Evolutionary conservation across 2,329 filamentous ascomycete species (phyloP).

Genomic region (Talaromyces atroroseus): DNA sequence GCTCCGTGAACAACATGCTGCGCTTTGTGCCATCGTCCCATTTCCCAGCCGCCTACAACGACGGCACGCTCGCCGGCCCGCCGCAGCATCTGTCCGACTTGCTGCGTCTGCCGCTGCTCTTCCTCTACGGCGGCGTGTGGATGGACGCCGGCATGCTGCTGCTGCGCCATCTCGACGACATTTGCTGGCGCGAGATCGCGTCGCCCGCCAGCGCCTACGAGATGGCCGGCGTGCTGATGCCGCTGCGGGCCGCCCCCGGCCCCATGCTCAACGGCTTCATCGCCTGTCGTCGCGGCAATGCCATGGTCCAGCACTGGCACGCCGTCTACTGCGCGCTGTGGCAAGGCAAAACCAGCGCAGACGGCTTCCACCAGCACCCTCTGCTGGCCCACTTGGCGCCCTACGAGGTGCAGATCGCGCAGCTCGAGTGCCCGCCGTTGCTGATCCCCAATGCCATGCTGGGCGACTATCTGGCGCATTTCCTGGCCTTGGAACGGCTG

Average conservation of each 20-base stretch:
- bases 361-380: background rate
- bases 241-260: background rate
- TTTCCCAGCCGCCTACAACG: constrained; percentile 39
- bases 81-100: constrained; percentile 45
- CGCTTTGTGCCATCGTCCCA: constrained; percentile 32
- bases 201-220: background rate
- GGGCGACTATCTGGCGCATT: background rate
- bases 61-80: constrained; percentile 41
- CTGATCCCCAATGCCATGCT: background rate
- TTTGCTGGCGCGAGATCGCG: constrained; percentile 36
- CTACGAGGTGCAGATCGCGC: background rate
- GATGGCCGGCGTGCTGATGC: background rate
- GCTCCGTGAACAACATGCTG: constrained; percentile 35
- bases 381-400: background rate
- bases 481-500: background rate
- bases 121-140: constrained; percentile 35
- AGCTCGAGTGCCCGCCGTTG: background rate
- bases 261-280: background rate
- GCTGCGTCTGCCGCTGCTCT: constrained; percentile 39
- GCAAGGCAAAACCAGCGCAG: background rate
- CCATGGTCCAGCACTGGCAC: background rate
- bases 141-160: constrained; percentile 41
- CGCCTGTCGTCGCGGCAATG: background rate
- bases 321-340: background rate
- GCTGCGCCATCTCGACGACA: constrained; percentile 36